Evolutionary conservation across 768 basidiomycete genomes (phyloP).

Genomic region (Galerina sulciceps): DNA sequence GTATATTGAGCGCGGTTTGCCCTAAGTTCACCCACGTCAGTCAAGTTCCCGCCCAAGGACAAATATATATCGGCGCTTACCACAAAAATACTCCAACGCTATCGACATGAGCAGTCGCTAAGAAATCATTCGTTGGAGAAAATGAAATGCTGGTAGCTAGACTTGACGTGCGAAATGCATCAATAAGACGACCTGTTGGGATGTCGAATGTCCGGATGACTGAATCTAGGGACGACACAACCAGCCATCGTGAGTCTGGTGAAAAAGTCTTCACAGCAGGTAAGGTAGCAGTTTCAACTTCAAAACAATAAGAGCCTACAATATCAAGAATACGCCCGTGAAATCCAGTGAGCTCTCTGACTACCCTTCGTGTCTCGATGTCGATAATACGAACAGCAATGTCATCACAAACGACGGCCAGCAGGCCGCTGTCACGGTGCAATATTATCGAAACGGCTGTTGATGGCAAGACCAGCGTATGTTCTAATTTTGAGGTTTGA

Average conservation of each 20-base stretch:
- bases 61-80: conserved; percentile 81
- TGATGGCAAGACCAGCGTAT: conserved; percentile 70
- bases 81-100: conserved; percentile 96
- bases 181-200: conserved; percentile 90
- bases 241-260: conserved; percentile 92
- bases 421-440: conserved; percentile 83
- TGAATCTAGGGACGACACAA: conserved; percentile 87
- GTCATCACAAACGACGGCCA: conserved; percentile 88
- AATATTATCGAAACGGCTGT: conserved; percentile 71
- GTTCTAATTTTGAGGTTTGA: conserved; percentile 77
- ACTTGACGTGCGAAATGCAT: conserved; percentile 86
- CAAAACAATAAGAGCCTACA: conserved; percentile 47
- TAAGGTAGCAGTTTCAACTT: conserved; percentile 5
- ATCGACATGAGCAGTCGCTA: conserved; percentile 94
- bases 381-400: conserved; percentile 85
- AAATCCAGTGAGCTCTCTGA: conserved; percentile 88
- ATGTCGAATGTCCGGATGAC: conserved; percentile 95
- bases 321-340: conserved; percentile 87
- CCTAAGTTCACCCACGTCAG: conserved; percentile 45
- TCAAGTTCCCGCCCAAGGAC: neutral
- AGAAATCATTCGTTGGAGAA: conserved; percentile 94
- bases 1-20: conserved; percentile 95
- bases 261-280: conserved; percentile 76
- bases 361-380: conserved; percentile 85
- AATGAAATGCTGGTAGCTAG: conserved; percentile 91